Conservation (phyloP, 202 grass and related monocot genomes). For the Elaeis oleifera region DNA sequence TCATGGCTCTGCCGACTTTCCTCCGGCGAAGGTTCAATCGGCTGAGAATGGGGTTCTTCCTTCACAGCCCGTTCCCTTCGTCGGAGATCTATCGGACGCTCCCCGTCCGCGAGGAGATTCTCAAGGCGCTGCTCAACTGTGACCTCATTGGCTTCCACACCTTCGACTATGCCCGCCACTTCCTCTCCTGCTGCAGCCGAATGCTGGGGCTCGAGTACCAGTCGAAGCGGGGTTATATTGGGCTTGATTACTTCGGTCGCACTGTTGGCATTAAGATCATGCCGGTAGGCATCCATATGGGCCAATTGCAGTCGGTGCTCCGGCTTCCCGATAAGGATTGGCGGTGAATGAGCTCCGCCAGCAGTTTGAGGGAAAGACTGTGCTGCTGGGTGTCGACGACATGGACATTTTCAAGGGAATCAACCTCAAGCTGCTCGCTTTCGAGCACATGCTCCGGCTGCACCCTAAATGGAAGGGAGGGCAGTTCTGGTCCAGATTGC, state of each 20-base stretch:
- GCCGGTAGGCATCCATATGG: constrained; percentile 59
- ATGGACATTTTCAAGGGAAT: constrained; percentile 68
- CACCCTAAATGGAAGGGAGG: constrained; percentile 49
- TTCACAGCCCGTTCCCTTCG: constrained; percentile 65
- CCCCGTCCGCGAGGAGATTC: constrained; percentile 65
- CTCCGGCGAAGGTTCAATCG: constrained; percentile 65
- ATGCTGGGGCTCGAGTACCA: constrained; percentile 74
- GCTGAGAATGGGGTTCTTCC: constrained; percentile 73
- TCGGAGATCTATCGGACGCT: constrained; percentile 67
- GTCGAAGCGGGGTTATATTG: constrained; percentile 69
- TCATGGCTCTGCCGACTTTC: constrained; percentile 62
- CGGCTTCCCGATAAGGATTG: constrained; percentile 41
- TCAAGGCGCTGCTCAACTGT: constrained; percentile 67
- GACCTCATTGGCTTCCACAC: constrained; percentile 68
- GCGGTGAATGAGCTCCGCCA: constrained; percentile 34
- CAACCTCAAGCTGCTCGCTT: constrained; percentile 43
- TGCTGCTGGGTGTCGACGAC: constrained; percentile 51
- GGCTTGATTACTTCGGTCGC: constrained; percentile 60
- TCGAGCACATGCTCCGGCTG: constrained; percentile 46
- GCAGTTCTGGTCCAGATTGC: constrained; percentile 52
- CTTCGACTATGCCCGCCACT: constrained; percentile 67
- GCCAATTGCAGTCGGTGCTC: constrained; percentile 48
- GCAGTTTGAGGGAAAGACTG: constrained; percentile 46
- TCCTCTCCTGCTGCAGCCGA: constrained; percentile 68
- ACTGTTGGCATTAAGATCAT: constrained; percentile 69